These are phyloP conservation scores for Poronia punctata DNA, from an alignment of 495 filamentous ascomycete species.

Conservation along the genomic window DNA sequence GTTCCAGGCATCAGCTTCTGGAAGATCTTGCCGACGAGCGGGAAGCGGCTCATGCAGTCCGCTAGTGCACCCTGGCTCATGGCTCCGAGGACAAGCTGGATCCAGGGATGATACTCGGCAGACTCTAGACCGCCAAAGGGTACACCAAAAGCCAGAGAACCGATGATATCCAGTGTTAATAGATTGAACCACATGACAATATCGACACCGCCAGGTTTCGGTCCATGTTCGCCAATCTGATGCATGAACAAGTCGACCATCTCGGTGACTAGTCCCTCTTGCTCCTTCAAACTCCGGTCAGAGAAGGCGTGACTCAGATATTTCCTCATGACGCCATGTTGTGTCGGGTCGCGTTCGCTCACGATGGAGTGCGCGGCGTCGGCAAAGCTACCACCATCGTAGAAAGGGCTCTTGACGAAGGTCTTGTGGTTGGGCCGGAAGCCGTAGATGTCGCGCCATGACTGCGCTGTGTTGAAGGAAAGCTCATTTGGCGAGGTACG, in stretches of 20 bases:
- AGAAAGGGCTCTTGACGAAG: constrained; percentile 20
- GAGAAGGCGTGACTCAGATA: constrained; percentile 27
- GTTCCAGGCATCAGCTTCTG: not conserved
- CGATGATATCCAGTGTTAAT: constrained; percentile 53
- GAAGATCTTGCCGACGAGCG: not conserved
- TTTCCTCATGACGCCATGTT: constrained; percentile 27
- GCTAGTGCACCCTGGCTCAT: constrained; percentile 8
- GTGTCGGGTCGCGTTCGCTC: constrained; percentile 15
- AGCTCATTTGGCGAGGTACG: constrained; percentile 38
- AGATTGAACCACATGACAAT: constrained; percentile 46
- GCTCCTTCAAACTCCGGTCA: constrained; percentile 27
- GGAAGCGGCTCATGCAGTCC: constrained; percentile 11
- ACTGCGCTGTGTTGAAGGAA: constrained; percentile 29
- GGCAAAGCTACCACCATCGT: constrained; percentile 23
- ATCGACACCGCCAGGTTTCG: constrained; percentile 13
- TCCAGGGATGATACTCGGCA: constrained; percentile 22
- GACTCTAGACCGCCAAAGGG: constrained; percentile 42
- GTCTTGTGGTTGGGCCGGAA: constrained; percentile 19
- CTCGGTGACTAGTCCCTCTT: constrained; percentile 34
- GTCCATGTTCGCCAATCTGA: constrained; percentile 18
- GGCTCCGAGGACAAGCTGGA: constrained; percentile 13
- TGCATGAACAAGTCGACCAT: constrained; percentile 30
- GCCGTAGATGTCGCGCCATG: constrained; percentile 37
- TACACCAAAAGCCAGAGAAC: constrained; percentile 49
- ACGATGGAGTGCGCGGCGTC: constrained; percentile 15